phyloP scores from a whole-genome alignment of 352 stramenopile genomes.

The Peronospora farinosa region DNA sequence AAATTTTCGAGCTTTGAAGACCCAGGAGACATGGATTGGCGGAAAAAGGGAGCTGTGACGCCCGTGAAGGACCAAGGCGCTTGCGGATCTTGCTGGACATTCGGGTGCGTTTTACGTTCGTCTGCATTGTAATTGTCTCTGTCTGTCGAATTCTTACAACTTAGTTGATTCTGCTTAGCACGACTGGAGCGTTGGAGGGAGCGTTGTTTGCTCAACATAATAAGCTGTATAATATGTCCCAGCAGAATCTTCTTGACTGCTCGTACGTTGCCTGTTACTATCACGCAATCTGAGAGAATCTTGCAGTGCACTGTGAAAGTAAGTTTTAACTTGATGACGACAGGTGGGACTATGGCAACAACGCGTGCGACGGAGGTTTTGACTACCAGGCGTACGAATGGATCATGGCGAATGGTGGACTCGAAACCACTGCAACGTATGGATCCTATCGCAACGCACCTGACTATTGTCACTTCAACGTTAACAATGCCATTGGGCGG shows the following conservation, averaged over 20 bases:
- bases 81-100: conserved; percentile 91
- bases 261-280: conserved; percentile 40
- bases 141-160: conserved; percentile 2
- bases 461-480: conserved; percentile 87
- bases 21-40: conserved; percentile 83
- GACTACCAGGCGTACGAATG: conserved; percentile 88
- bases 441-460: conserved; percentile 83
- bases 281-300: too few relatives aligned
- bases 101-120: conserved; percentile 40
- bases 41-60: conserved; percentile 77
- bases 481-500: conserved; percentile 54
- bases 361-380: conserved; percentile 82
- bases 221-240: conserved; percentile 76
- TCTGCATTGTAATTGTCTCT: neutral
- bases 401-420: conserved; percentile 76
- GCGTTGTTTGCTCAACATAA: conserved; percentile 63
- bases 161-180: conserved; percentile 33
- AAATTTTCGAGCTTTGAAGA: conserved; percentile 30
- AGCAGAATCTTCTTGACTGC: conserved; percentile 89
- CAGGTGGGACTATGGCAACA: conserved; percentile 88
- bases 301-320: conserved; percentile 1
- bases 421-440: conserved; percentile 80
- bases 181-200: conserved; percentile 75
- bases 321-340: conserved; percentile 3
- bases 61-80: conserved; percentile 88